phyloP scores from a whole-genome alignment of 768 basidiomycete species.

The Panellus pusillus region DNA sequence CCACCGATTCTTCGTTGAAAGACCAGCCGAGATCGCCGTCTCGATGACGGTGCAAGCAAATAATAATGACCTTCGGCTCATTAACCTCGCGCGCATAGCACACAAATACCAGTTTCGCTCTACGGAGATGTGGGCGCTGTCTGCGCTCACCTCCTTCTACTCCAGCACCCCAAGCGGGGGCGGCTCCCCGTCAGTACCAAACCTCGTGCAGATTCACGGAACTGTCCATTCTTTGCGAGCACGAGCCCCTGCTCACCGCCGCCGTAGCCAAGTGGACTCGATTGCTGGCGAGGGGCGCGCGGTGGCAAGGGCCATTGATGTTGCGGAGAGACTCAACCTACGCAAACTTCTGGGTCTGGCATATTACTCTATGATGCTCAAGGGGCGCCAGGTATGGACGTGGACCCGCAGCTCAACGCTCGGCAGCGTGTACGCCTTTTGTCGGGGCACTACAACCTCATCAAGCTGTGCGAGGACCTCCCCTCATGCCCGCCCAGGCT shows the following conservation, averaged over 20 bases:
- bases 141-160: conserved; percentile 41
- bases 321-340: conserved; percentile 49
- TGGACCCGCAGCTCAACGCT: conserved; percentile 43
- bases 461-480: conserved; percentile 44
- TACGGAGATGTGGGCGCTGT: conserved; percentile 50
- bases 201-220: conserved; percentile 51
- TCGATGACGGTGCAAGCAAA: conserved; percentile 41
- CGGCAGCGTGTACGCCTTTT: conserved; percentile 53
- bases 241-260: conserved; percentile 41
- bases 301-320: conserved; percentile 43
- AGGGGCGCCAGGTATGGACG: conserved; percentile 48
- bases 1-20: conserved; percentile 15
- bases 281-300: conserved; percentile 46
- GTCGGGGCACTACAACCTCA: conserved; percentile 52
- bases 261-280: conserved; percentile 48
- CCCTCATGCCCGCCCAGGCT: conserved; percentile 42
- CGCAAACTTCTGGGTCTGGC: conserved; percentile 47
- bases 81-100: conserved; percentile 50
- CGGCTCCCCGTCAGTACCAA: conserved; percentile 30
- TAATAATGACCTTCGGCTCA: conserved; percentile 42
- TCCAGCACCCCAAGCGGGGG: conserved; percentile 18
- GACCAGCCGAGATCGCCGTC: conserved; percentile 45
- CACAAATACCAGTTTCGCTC: conserved; percentile 58
- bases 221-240: conserved; percentile 51
- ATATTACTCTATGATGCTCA: conserved; percentile 53